Evolutionary conservation across 2,329 filamentous ascomycete genomes (phyloP).

Genomic region (Onygenales sp.): DNA sequence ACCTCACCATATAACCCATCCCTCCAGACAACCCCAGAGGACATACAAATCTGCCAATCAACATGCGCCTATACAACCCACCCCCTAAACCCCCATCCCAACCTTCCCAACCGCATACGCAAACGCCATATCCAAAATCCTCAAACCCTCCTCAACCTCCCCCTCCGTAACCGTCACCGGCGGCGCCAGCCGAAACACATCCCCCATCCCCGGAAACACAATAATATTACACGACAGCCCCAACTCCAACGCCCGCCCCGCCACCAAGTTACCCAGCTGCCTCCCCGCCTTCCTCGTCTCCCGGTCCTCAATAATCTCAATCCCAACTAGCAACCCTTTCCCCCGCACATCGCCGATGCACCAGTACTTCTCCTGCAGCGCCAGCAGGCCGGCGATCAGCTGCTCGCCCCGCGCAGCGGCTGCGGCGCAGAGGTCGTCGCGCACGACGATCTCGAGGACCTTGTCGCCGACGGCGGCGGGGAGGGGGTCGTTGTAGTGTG

Average conservation of each 20-base stretch:
- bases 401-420: conserved; percentile 37
- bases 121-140: conserved; percentile 50
- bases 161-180: conserved; percentile 48
- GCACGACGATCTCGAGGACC: conserved; percentile 51
- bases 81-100: not conserved
- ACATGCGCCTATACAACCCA: no score
- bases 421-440: conserved; percentile 43
- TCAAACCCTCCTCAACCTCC: conserved; percentile 43
- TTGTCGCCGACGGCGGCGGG: conserved; percentile 52
- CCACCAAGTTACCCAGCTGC: conserved; percentile 41
- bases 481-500: conserved; percentile 54
- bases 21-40: no score
- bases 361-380: conserved; percentile 42
- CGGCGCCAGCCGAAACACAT: conserved; percentile 51
- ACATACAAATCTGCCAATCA: no score
- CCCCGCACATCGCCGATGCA: conserved; percentile 56
- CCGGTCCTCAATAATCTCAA: conserved; percentile 48
- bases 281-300: conserved; percentile 38
- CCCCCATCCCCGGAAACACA: conserved; percentile 45
- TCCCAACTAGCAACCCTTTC: conserved; percentile 48
- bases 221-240: conserved; percentile 51
- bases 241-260: conserved; percentile 40
- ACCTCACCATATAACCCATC: no score
- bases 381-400: conserved; percentile 40
- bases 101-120: conserved; percentile 11